A percentile compares a stretch with the other conserved stretches of the same genome.
Evolutionary conservation across 2,329 filamentous ascomycete genomes (phyloP).

Genomic region (Cyphellophora europaea): DNA sequence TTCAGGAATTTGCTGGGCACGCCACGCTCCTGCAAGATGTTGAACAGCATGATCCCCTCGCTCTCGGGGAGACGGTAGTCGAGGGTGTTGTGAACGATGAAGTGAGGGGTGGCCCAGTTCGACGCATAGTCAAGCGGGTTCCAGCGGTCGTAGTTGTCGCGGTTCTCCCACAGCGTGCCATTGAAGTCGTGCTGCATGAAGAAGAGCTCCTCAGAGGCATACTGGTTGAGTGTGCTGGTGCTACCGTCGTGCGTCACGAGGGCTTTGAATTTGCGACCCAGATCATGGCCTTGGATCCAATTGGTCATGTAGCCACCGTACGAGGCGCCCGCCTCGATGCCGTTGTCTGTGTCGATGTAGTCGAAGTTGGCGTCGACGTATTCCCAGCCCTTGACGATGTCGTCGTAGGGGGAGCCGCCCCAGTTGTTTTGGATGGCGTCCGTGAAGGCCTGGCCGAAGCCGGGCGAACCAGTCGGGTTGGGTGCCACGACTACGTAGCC

Average conservation of each 20-base stretch:
- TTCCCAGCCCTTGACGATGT: slow-evolving; percentile 70
- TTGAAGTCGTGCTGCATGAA: slow-evolving; percentile 43
- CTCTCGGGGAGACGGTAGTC: slow-evolving; percentile 79
- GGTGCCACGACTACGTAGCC: slow-evolving; percentile 75
- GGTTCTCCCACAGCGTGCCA: slow-evolving; percentile 42
- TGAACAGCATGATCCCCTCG: slow-evolving; percentile 73
- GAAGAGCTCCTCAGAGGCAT: slow-evolving; percentile 43
- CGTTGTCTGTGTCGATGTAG: slow-evolving; percentile 28
- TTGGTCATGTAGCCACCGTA: slow-evolving; percentile 45
- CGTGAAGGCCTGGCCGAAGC: slow-evolving; percentile 68
- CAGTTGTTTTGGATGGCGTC: slow-evolving; percentile 72
- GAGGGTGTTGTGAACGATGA: slow-evolving; percentile 76
- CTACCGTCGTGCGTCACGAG: slow-evolving; percentile 84
- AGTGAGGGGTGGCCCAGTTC: slow-evolving; percentile 70
- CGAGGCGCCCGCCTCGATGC: slow-evolving; percentile 31
- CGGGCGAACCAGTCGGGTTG: slow-evolving; percentile 75
- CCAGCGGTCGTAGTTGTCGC: slow-evolving; percentile 58
- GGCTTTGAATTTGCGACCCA: slow-evolving; percentile 78
- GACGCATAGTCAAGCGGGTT: slow-evolving; percentile 55
- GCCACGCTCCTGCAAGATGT: slow-evolving; percentile 63
- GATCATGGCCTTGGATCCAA: slow-evolving; percentile 81
- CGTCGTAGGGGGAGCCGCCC: slow-evolving; percentile 77
- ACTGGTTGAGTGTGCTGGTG: slow-evolving; percentile 51
- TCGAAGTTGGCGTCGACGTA: slow-evolving; percentile 43
- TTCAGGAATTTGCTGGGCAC: slow-evolving; percentile 68